Base-by-base conservation (phyloP, 2,329 filamentous ascomycete genomes). In the Alternaria arborescens region DNA sequence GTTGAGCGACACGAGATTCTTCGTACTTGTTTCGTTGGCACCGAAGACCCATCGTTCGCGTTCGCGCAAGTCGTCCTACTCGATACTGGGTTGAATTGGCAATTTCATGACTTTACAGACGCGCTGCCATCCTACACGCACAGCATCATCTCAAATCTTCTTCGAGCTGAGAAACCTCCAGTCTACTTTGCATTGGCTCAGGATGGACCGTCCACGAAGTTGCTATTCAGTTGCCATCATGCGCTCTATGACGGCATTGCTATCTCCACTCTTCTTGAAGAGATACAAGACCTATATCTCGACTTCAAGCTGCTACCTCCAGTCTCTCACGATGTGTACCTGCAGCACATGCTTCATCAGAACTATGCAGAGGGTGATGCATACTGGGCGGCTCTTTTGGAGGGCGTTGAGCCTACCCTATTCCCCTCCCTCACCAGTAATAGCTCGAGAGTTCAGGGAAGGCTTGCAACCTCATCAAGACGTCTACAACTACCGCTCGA, bases 241-340 rank as follows among this genome's bases (percentile, higher is more conserved):
- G 91, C 92, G 2, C 81, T 97, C 0, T 97, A 97, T 69, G 94
- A 97, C 77, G 94, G 91, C 0, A 88, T 90, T 36, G 92, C 93
- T 0, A 90, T 97, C 71, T 81, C 84, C 1, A 82, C 84, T 8
- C 81, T 97, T 0, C 84, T 94, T 24, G 77, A 85, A 0, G 93
- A 97, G 70, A 81, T 96, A 1, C 88, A 95, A 69, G 74, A 81
- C 2, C 64, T 86, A 3, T 87, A 89, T 34, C 62, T 76, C 1
- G 84, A 82, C 0, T 53, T 78, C 0, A 8, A 68, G 0, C 78
- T 95, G 1, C 77, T 81, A 0, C 62, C 81, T 0, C 74, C 87
- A 0, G 78, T 87, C 0, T 74, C 85, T 0, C 92, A 92, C 64
- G 83, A 85, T 14, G 73, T 81, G 0, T 95, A 95, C 71, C 78